A percentile compares a stretch with the other conserved stretches of the same genome.
phyloP scores from a whole-genome alignment of 2,329 filamentous ascomycete species.

The Coniochaeta ligniaria region DNA sequence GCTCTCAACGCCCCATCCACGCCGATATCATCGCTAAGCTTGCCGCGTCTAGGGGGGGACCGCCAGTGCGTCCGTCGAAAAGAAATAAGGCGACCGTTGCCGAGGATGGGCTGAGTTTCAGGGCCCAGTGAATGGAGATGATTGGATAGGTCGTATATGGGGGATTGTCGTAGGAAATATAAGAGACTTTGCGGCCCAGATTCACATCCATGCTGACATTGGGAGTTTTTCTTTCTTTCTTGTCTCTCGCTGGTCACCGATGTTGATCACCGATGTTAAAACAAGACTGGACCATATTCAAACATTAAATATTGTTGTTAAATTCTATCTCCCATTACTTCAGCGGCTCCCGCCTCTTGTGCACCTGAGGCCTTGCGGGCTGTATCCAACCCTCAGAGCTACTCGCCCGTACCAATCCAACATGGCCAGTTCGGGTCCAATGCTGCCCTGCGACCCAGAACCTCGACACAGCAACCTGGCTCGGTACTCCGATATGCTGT shows the following conservation, averaged over 20 bases:
- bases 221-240: too few relatives aligned
- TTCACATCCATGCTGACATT: too few relatives aligned
- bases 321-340: neutral
- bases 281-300: neutral
- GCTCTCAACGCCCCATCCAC: too few relatives aligned
- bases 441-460: neutral
- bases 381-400: neutral
- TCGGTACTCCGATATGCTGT: neutral
- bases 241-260: too few relatives aligned
- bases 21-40: too few relatives aligned
- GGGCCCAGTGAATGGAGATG: too few relatives aligned
- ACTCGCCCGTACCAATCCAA: neutral
- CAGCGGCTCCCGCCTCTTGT: neutral
- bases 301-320: neutral
- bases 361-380: neutral
- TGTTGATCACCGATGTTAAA: neutral
- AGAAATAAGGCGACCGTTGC: neutral
- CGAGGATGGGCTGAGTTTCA: neutral
- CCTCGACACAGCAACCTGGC: neutral
- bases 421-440: neutral
- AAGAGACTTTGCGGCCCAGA: too few relatives aligned
- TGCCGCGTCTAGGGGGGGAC: too few relatives aligned
- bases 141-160: too few relatives aligned
- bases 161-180: too few relatives aligned
- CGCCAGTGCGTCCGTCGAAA: too few relatives aligned